These are phyloP conservation scores for Alternaria rosae DNA, from an alignment of 2,329 filamentous ascomycete genomes.

Conservation along the genomic window DNA sequence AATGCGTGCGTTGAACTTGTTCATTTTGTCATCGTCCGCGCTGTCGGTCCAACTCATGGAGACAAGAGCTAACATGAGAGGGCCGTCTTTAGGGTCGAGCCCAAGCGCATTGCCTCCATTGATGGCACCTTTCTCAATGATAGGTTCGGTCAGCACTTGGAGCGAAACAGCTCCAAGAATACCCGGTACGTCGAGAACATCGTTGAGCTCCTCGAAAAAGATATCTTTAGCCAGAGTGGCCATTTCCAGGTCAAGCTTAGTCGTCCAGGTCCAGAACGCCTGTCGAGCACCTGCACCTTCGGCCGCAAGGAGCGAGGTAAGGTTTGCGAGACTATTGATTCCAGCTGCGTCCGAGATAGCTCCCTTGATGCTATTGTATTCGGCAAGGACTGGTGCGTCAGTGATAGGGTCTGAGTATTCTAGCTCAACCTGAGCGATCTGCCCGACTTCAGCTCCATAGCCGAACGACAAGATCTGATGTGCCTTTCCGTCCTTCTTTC, in stretches of 20 bases:
- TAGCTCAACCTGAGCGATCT: constrained; percentile 18
- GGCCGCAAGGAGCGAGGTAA: constrained; percentile 13
- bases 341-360: constrained; percentile 24
- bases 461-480: constrained; percentile 40
- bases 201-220: constrained; percentile 32
- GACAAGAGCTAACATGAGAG: constrained; percentile 27
- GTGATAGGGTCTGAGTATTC: constrained; percentile 34
- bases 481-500: constrained; percentile 30
- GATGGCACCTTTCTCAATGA: constrained; percentile 22
- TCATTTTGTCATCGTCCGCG: constrained; percentile 32
- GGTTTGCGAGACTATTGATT: constrained; percentile 27
- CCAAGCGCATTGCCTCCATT: constrained; percentile 41
- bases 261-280: constrained; percentile 38
- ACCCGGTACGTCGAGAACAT: constrained; percentile 22
- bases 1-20: constrained; percentile 26
- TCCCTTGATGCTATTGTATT: constrained; percentile 33
- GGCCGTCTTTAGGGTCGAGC: constrained; percentile 27
- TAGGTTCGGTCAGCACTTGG: constrained; percentile 37
- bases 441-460: constrained; percentile 16
- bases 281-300: constrained; percentile 17
- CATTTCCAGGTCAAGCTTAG: constrained; percentile 34
- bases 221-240: constrained; percentile 28
- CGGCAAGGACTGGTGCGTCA: constrained; percentile 34
- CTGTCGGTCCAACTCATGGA: constrained; percentile 29
- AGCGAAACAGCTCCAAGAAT: constrained; percentile 32